These are phyloP conservation scores for Phytophthora fragariaefolia DNA, from an alignment of 352 stramenopile species.

Conservation along the genomic window DNA sequence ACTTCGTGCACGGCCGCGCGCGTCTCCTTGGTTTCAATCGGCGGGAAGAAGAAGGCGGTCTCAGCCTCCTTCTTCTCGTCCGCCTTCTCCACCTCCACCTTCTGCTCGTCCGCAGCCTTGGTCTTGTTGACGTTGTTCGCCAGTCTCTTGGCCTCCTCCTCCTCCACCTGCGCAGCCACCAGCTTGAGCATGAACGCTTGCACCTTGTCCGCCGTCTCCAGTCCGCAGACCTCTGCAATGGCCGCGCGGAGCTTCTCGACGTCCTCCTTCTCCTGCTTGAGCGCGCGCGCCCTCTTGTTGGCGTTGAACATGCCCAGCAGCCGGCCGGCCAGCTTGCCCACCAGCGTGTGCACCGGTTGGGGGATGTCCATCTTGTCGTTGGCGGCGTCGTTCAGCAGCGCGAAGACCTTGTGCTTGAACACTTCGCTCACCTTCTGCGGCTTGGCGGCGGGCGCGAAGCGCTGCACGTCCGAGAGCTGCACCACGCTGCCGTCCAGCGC, in stretches of 20 bases:
- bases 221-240: constrained; percentile 55
- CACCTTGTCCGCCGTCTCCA: constrained; percentile 47
- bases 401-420: constrained; percentile 79
- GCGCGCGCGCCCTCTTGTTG: constrained; percentile 51
- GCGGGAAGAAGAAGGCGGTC: constrained; percentile 69
- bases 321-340: constrained; percentile 62
- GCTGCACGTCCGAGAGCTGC: constrained; percentile 68
- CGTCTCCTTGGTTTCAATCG: constrained; percentile 83
- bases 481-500: constrained; percentile 59
- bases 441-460: constrained; percentile 49
- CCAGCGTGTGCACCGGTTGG: constrained; percentile 48
- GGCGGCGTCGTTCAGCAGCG: constrained; percentile 56
- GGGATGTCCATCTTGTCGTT: constrained; percentile 46
- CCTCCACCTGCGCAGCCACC: constrained; percentile 42
- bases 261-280: constrained; percentile 47
- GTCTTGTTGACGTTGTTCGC: constrained; percentile 27
- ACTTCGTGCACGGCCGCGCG: constrained; percentile 87
- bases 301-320: constrained; percentile 73
- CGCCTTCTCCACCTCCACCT: not conserved
- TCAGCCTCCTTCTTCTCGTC: constrained; percentile 27
- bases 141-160: constrained; percentile 32
- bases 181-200: constrained; percentile 51
- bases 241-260: constrained; percentile 51
- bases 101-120: constrained; percentile 19
- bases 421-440: constrained; percentile 76